Base-by-base conservation (phyloP, 768 basidiomycete species). In the Suillus fuscotomentosus region DNA sequence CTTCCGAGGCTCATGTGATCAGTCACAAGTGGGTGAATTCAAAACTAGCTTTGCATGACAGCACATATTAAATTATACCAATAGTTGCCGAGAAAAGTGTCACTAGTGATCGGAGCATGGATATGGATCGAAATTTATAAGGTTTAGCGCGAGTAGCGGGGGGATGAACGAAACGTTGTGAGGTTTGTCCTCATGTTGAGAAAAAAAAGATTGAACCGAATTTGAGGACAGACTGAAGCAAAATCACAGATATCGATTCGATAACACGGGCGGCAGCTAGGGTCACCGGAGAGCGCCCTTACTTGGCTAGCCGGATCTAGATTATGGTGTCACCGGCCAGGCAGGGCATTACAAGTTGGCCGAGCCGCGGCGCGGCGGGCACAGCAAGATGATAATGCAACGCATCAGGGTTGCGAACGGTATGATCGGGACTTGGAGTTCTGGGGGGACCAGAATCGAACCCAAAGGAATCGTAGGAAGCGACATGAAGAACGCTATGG, bases 91-190 rank as follows among this genome's bases (percentile, higher is more conserved):
- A 65, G 66, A 38, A 62, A 61, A 53, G 27, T 53, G 41, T 56
- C 51, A 64, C 63, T 51, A 39, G 67, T 66, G 69, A 70, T 70
- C 67, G 68, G 66, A 72, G 68, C 57, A 63, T 56, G 63, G 47
- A 60, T 54, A 63, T 61, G 43, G 60, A 60, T 63, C 39, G 36
- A 36, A 67, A 53, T 57, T 67, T 65, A 65, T 66, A 69, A 69
- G 67, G 73, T 60, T 51, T 64, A 67, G 68, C 64, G 73, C 65
- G 69, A 72, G 65, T 65, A 67, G 70, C 67, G 66, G 68, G 65
- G 61, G 71, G 70, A 75, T 75, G 74, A 76, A 77, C 65, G 71
- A 73, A 77, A 75, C 76, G 75, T 76, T 76, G 70, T 63, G 67
- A 31, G 41, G 61, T 41, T 38, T 60, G 42, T 48, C 63, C 71